phyloP scores from a whole-genome alignment of 805 yeast species.

The Wickerhamomyces mucosus region DNA sequence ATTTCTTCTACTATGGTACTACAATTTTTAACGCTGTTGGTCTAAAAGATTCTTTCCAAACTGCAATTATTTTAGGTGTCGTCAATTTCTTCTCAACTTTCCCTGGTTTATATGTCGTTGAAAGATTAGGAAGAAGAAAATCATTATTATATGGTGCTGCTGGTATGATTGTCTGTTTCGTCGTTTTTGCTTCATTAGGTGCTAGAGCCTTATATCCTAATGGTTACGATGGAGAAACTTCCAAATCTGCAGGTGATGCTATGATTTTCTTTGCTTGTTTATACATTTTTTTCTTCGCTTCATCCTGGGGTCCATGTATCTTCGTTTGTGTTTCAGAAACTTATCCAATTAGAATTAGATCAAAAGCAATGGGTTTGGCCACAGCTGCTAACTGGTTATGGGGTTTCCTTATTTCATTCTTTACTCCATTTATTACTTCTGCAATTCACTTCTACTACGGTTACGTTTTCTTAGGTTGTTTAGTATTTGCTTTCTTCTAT shows the following conservation, averaged over 20 bases:
- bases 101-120: slow-evolving; percentile 39
- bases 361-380: slow-evolving; percentile 48
- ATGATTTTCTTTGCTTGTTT: slow-evolving; percentile 65
- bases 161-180: slow-evolving; percentile 37
- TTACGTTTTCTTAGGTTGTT: slow-evolving; percentile 41
- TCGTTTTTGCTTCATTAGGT: slow-evolving; percentile 52
- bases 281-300: slow-evolving; percentile 62
- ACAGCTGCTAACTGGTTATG: slow-evolving; percentile 57
- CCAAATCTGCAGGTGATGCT: slow-evolving; percentile 52
- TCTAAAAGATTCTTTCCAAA: slow-evolving; percentile 45
- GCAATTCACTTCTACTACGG: slow-evolving; percentile 69
- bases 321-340: slow-evolving; percentile 59
- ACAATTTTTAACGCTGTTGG: slow-evolving; percentile 54
- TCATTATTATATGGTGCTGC: slow-evolving; percentile 39
- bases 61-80: slow-evolving; percentile 49
- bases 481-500: slow-evolving; percentile 42
- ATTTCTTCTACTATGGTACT: slow-evolving; percentile 60
- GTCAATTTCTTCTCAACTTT: slow-evolving; percentile 52
- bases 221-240: slow-evolving; percentile 37
- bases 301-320: slow-evolving; percentile 66
- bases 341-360: slow-evolving; percentile 63
- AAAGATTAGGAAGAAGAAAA: slow-evolving; percentile 44
- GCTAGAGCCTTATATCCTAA: slow-evolving; percentile 33
- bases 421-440: slow-evolving; percentile 64
- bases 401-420: slow-evolving; percentile 56